phyloP scores from a whole-genome alignment of 208 protist species.

The Acanthamoeba pearcei region DNA sequence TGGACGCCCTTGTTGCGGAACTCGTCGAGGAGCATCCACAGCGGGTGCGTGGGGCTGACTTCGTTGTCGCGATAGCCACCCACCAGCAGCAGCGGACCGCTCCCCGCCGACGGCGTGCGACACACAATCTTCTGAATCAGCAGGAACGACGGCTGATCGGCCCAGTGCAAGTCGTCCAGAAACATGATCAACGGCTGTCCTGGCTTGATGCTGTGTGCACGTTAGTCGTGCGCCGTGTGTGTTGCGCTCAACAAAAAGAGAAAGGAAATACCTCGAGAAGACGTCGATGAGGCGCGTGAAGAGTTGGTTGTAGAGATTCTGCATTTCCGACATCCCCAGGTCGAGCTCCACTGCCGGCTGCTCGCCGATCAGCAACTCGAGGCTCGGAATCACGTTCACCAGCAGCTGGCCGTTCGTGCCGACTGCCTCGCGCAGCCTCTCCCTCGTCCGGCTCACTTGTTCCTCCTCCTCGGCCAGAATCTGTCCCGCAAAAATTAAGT shows the following conservation, averaged over 20 bases:
- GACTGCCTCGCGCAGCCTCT: constrained; percentile 20
- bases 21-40: constrained; percentile 66
- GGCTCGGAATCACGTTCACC: constrained; percentile 61
- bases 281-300: constrained; percentile 51
- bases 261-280: constrained; percentile 37
- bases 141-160: constrained; percentile 56
- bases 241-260: too few species aligned
- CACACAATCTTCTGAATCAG: constrained; percentile 60
- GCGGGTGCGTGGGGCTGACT: constrained; percentile 51
- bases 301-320: constrained; percentile 69
- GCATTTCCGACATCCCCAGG: constrained; percentile 67
- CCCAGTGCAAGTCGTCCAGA: constrained; percentile 68
- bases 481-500: not conserved
- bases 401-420: constrained; percentile 55
- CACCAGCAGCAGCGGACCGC: constrained; percentile 52
- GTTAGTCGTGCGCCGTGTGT: too few species aligned
- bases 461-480: constrained; percentile 58
- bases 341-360: constrained; percentile 53
- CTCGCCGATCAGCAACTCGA: constrained; percentile 61
- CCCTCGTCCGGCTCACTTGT: constrained; percentile 8
- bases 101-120: constrained; percentile 1
- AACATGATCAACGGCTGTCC: constrained; percentile 65
- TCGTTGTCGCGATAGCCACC: constrained; percentile 68
- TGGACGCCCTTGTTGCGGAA: constrained; percentile 32
- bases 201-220: constrained; percentile 27